Base-by-base conservation (phyloP, 257 asterid genomes). In the Petunia axillaris region DNA sequence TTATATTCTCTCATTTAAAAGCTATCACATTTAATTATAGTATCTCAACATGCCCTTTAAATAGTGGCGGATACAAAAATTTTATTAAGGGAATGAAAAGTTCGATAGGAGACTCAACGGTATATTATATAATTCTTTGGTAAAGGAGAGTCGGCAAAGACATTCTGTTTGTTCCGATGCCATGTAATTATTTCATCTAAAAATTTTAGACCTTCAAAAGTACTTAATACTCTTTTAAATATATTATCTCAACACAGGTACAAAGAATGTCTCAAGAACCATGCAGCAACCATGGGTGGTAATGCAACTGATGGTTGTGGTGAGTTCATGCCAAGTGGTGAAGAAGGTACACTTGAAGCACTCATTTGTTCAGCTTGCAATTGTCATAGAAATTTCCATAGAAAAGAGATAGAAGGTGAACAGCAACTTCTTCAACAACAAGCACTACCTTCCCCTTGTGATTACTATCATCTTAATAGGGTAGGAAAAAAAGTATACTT, bases 301-400 rank as follows among this genome's bases (percentile, higher is more conserved):
- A 91, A 85, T 83, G 93, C 97, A 60, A 91, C 92, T 4, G 98
- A 95, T 83, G 99, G 99, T 0, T 95, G 99, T 80, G 99, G 99
- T 4, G 99, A 95, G 77, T 95, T 95, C 87, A 93, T 95, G 99
- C 92, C 98, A 0, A 88, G 91, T 81, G 99, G 97, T 2, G 97
- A 90, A 65, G 99, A 93, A 3, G 98, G 97, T 58, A 83, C 87
- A 0, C 63, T 95, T 1, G 97, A 91, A 60, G 94, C 99, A 6
- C 89, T 95, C 40, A 93, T 89, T 10, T 95, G 99, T 86, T 95
- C 97, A 65, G 97, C 93, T 85, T 95, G 98, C 90, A 65, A 37
- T 83, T 95, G 99, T 85, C 99, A 95, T 71, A 84, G 98, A 50
- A 95, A 93, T 83, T 95, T 95, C 89, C 99, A 95, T 68, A 84